A percentile compares a stretch with the other conserved stretches of the same genome.
Evolutionary conservation across 2,329 filamentous ascomycete genomes (phyloP).

Genomic region (Verticillium klebahnii): DNA sequence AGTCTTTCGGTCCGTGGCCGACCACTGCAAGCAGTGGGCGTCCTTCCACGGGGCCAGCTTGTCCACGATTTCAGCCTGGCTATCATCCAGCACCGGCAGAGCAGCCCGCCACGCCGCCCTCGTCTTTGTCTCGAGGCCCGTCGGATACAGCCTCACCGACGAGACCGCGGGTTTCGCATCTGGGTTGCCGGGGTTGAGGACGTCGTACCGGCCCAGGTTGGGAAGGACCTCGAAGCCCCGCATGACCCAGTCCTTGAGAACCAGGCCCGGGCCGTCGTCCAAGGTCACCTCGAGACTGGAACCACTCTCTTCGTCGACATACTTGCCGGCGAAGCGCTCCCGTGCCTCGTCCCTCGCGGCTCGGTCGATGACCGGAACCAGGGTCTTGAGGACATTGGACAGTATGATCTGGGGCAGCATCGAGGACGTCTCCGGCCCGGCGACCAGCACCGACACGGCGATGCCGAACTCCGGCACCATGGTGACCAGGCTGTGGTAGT

Average conservation of each 20-base stretch:
- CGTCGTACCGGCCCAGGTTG: slow-evolving; percentile 24
- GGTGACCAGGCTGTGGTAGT: slow-evolving; percentile 33
- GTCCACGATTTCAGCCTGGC: not conserved
- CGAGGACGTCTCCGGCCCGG: slow-evolving; percentile 16
- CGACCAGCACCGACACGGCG: slow-evolving; percentile 33
- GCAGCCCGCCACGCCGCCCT: slow-evolving; percentile 27
- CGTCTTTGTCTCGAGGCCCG: slow-evolving; percentile 4
- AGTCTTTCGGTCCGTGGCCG: no score
- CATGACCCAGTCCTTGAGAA: slow-evolving; percentile 31
- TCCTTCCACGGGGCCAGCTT: not conserved
- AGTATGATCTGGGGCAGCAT: not conserved
- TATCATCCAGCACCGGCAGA: slow-evolving; percentile 8
- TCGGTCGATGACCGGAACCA: slow-evolving; percentile 37
- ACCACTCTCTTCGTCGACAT: slow-evolving; percentile 29
- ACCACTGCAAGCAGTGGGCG: not conserved
- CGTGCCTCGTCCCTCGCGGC: slow-evolving; percentile 31
- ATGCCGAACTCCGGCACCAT: slow-evolving; percentile 43
- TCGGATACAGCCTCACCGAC: slow-evolving; percentile 15
- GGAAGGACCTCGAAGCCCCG: slow-evolving; percentile 34
- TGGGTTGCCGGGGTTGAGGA: slow-evolving; percentile 1
- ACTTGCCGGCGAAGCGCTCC: slow-evolving; percentile 29
- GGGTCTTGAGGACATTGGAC: slow-evolving; percentile 19
- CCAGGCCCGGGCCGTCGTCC: slow-evolving; percentile 32
- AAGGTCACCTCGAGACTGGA: slow-evolving; percentile 20
- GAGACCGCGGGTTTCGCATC: slow-evolving; percentile 2